Base-by-base conservation (phyloP, 805 yeast genomes). In the Candida insectalens region DNA sequence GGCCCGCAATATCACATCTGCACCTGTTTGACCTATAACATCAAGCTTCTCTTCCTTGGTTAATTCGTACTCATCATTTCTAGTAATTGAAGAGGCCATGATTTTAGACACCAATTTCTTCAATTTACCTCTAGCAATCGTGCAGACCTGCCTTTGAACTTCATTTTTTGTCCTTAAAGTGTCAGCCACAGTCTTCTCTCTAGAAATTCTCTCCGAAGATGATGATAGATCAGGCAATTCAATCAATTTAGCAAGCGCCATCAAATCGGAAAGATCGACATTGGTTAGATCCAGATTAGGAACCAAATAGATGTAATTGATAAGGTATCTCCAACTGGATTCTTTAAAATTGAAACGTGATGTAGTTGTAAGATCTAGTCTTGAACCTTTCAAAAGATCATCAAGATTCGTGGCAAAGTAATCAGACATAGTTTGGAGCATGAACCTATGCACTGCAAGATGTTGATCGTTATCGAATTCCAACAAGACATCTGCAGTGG, bases 1-100 rank as follows among this genome's bases (percentile, higher is more conserved):
- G 5, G 64, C 62, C 1, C 63, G 45, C 1, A 76, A 31, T 2
- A 72, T 57, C 1, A 70, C 45, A 52, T 78, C 84, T 0, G 82
- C 72, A 28, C 39, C 53, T 6, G 53, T 46, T n/a, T n/a, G 32
- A 33, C 45, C 13, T 19, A 29, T 22, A 14, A 2, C 27, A 5
- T 8, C 5, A 9, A 20, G 18, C n/a, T n/a, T 21, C 10, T 9
- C 21, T 6, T 29, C 31, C 7, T 13, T 18, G 23, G 10, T 8
- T 25, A 9, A 9, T 6, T n/a, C 30, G 9, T 29, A 12, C 8
- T 8, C 18, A 5, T 19, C 13, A n/a, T 30, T n/a, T 8, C n/a
- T 13, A 14, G n/a, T 10, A 3, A 30, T 13, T 15, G 15, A 14
- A 6, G 25, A 23, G 5, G 15, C 29, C 6, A 62, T 20, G 2